Evolutionary conservation across 495 filamentous ascomycete species (phyloP).

Genomic region (Xylona heveae): DNA sequence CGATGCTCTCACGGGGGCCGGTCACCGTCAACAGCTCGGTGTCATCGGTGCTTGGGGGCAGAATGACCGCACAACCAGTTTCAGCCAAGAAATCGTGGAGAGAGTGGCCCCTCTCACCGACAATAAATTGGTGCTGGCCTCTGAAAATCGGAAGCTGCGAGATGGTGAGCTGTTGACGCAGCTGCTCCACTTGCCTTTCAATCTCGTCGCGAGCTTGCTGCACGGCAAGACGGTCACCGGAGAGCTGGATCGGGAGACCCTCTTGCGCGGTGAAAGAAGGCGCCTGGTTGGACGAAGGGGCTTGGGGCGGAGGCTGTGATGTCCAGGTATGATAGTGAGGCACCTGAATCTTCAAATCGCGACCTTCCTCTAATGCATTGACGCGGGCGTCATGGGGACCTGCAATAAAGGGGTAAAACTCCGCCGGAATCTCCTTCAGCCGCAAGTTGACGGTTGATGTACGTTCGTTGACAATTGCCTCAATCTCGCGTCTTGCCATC

Average conservation of each 20-base stretch:
- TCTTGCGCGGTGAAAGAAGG: slow-evolving; percentile 44
- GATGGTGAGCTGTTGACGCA: slow-evolving; percentile 45
- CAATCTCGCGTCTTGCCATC: slow-evolving; percentile 61
- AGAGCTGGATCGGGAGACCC: slow-evolving; percentile 55
- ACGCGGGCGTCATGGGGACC: slow-evolving; percentile 52
- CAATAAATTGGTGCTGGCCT: slow-evolving; percentile 76
- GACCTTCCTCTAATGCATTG: slow-evolving; percentile 45
- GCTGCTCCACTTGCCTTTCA: slow-evolving; percentile 48
- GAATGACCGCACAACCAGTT: slow-evolving; percentile 72
- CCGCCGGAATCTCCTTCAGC: slow-evolving; percentile 62
- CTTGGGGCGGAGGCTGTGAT: slow-evolving; percentile 43
- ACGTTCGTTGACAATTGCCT: slow-evolving; percentile 66
- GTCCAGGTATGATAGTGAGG: slow-evolving; percentile 61
- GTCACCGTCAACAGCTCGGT: slow-evolving; percentile 64
- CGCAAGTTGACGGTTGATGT: slow-evolving; percentile 58
- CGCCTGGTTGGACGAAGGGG: slow-evolving; percentile 34
- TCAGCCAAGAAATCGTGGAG: slow-evolving; percentile 70
- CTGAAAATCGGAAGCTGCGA: slow-evolving; percentile 55
- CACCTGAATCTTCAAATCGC: slow-evolving; percentile 52
- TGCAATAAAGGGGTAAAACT: slow-evolving; percentile 90
- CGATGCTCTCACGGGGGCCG: slow-evolving; percentile 51
- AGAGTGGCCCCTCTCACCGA: slow-evolving; percentile 55
- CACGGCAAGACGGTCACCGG: slow-evolving; percentile 68
- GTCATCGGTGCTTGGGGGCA: slow-evolving; percentile 49
- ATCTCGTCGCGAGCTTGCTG: slow-evolving; percentile 60